Evolutionary conservation across 345 rosid species (phyloP), one percentile per base, ranked within the genome.

Genomic region (Euphorbia peplus): DNA sequence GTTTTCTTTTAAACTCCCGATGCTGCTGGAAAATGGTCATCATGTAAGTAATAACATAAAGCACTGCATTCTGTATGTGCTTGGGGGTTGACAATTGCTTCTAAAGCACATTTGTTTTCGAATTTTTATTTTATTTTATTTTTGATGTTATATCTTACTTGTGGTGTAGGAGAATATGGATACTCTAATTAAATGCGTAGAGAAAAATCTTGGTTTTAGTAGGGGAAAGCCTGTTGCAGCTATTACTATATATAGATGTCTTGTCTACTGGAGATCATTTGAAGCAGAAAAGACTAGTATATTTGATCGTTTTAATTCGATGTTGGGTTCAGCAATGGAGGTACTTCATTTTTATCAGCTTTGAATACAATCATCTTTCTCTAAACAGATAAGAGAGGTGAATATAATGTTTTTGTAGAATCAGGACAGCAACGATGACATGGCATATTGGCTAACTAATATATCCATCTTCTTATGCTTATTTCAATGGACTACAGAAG

Each of bases 361-460:
- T 46, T 51, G 35, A 30, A 2, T 25, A 14, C 48, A 60, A 21
- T 60, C 15, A n/a, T 50, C 58, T 16, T 55, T 35, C 25, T 29
- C 41, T 60, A 39, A 70, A 50, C 35, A 42, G 21, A 52, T 41
- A 11, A 32, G 8, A 22, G 51, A 8, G 18, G 4, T 26, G 44
- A 7, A 53, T 41, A 25, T 16, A 57, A 32, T 32, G 37, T 54
- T 32, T 57, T 60, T 48, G 77, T 88, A 95, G 99, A 83, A 80
- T 63, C 90, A 86, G 74, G 99, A 90, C 65, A 75, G 84, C 84
- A 92, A 90, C 79, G 84, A 76, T 66, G 96, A 91, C 66, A 86
- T 95, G 96, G 91, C 98, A 25, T 95, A 95, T 82, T 95, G 98
- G 99, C 78, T 95, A 68, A 84, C 99, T 70, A 92, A 87, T 79